Evolutionary conservation across 805 yeast species (phyloP).

Genomic region (Candida patagonica): DNA sequence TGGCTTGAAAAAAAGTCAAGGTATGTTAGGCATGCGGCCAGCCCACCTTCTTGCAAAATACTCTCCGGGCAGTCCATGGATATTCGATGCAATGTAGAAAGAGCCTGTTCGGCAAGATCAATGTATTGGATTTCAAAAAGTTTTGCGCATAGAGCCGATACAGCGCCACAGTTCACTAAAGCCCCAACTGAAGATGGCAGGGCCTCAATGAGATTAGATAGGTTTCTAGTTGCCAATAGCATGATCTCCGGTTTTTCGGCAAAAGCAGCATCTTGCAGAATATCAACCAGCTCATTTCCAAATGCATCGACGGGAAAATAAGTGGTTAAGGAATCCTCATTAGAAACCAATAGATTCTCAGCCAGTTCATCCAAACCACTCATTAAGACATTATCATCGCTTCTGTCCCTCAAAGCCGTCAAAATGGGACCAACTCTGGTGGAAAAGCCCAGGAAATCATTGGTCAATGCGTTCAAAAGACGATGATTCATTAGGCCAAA

Average conservation of each 20-base stretch:
- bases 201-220: slow-evolving; percentile 72
- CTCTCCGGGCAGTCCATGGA: slow-evolving; percentile 26
- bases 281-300: slow-evolving; percentile 43
- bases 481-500: slow-evolving; percentile 2
- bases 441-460: slow-evolving; percentile 23
- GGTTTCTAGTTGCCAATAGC: slow-evolving; percentile 72
- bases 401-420: slow-evolving; percentile 19
- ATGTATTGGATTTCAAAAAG: slow-evolving; percentile 70
- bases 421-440: slow-evolving; percentile 19
- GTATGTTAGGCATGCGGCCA: slow-evolving; percentile 57
- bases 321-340: slow-evolving; percentile 23
- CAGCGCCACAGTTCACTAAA: slow-evolving; percentile 56
- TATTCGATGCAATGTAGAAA: slow-evolving; percentile 39
- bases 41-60: slow-evolving; percentile 46
- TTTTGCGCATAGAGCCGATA: slow-evolving; percentile 56
- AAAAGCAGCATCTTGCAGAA: slow-evolving; percentile 49
- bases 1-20: slow-evolving; percentile 84
- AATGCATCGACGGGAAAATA: slow-evolving; percentile 49
- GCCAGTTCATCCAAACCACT: slow-evolving; percentile 27
- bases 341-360: slow-evolving; percentile 25
- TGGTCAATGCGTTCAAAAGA: slow-evolving; percentile 16
- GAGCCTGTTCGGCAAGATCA: slow-evolving; percentile 86
- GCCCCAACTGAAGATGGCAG: slow-evolving; percentile 53
- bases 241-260: slow-evolving; percentile 70
- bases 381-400: slow-evolving; percentile 24